A percentile compares a stretch with the other conserved stretches of the same genome.
Evolutionary conservation across 805 yeast species (phyloP).

Genomic region (Saccharomyces kudriavzevii): DNA sequence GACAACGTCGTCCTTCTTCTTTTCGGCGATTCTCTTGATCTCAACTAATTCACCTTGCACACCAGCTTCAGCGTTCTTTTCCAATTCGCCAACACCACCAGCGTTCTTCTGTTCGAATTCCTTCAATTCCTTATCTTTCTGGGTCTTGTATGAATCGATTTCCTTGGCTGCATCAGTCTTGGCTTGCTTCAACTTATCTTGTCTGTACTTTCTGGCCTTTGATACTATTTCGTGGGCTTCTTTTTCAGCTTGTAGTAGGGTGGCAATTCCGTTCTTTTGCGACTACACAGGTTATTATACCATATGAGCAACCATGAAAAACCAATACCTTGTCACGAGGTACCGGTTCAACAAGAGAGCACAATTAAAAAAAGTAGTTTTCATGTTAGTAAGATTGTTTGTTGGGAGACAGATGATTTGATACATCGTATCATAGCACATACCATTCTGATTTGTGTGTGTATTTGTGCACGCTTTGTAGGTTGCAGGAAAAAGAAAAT

Average conservation of each 20-base stretch:
- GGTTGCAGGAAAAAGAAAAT: not conserved
- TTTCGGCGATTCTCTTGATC: slow-evolving; percentile 56
- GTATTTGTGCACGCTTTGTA: not conserved
- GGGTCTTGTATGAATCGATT: slow-evolving; percentile 73
- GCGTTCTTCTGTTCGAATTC: slow-evolving; percentile 65
- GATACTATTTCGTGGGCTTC: slow-evolving; percentile 95
- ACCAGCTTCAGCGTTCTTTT: slow-evolving; percentile 65
- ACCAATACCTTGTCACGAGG: not conserved
- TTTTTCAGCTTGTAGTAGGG: slow-evolving; percentile 67
- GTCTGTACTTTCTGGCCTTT: slow-evolving; percentile 79
- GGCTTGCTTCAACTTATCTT: slow-evolving; percentile 81
- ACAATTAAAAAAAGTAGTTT: not conserved
- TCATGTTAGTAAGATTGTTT: slow-evolving; percentile 1
- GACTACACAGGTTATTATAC: slow-evolving; percentile 10
- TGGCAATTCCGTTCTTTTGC: slow-evolving; percentile 32
- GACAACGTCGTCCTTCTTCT: slow-evolving; percentile 60
- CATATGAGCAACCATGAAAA: not conserved
- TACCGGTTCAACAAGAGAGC: not conserved
- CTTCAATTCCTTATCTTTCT: slow-evolving; percentile 76
- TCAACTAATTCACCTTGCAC: slow-evolving; percentile 63
- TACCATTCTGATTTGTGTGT: not conserved
- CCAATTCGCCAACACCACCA: slow-evolving; percentile 42
- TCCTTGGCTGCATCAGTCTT: slow-evolving; percentile 88
- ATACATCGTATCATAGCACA: not conserved
- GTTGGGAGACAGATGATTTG: not conserved